Evolutionary conservation across 352 stramenopile species (phyloP), one percentile per base, ranked within the genome.

Genomic region (Phytopythium aichiense): DNA sequence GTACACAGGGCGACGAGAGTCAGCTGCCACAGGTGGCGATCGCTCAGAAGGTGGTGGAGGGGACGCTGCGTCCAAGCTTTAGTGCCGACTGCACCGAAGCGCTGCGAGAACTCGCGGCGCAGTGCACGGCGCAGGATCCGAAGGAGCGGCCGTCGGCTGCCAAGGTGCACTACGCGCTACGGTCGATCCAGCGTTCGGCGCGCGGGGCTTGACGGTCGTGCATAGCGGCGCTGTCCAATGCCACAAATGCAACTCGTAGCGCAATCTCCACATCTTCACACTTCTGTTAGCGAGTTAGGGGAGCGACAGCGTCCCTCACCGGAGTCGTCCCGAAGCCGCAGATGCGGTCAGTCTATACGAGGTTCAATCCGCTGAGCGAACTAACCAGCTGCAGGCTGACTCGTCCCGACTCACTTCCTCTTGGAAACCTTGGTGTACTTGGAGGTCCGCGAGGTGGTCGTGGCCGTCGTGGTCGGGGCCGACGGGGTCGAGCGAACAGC

Each of bases 351-450:
- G 38, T 45, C 38, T n/a, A 45, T n/a, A 45, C 38, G 16, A 45
- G 38, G 38, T 20, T 45, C 11, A 40, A 12, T 12, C 35, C 35
- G 8, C 35, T 12, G 9, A 40, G 15, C 38, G 1, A 18, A 45
- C 38, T 18, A 20, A 45, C 15, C 13, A n/a, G 13, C 15, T 4
- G 16, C 38, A n/a, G 49, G 8, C 50, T 8, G 18, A 22, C 4
- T 30, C 49, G 37, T 11, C 7, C 25, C 22, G 18, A 30, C 45
- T 61, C 58, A 83, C 68, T 76, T 84, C 60, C 73, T 89, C 76
- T 90, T 92, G 42, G 69, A 79, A 38, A 84, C 65, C 71, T 92
- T 92, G 67, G 71, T 88, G 72, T 85, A 92, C 72, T 92, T 92
- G 69, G 79, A 77, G 49, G 76, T 61, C 5, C 77, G 75, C 61